These are phyloP conservation scores for Epichloe uncinata DNA, from an alignment of 2,329 filamentous ascomycete species.

Conservation along the genomic window DNA sequence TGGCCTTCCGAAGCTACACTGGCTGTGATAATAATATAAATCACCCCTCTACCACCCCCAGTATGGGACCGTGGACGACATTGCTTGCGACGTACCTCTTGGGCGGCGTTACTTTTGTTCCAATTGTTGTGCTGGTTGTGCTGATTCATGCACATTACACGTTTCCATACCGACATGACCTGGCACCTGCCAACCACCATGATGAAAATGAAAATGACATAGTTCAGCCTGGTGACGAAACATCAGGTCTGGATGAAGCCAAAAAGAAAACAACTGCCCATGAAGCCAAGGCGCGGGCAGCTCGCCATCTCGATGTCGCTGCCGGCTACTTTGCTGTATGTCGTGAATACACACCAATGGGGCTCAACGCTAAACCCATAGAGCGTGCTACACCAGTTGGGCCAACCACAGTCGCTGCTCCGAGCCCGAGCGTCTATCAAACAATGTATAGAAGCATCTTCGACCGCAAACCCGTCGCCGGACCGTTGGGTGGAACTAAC, in stretches of 20 bases:
- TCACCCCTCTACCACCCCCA: neutral
- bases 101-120: constrained; percentile 84
- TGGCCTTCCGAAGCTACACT: neutral
- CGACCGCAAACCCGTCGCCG: constrained; percentile 51
- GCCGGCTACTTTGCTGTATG: constrained; percentile 94
- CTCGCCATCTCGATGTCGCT: constrained; percentile 62
- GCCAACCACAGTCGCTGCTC: constrained; percentile 56
- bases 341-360: constrained; percentile 81
- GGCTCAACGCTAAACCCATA: constrained; percentile 83
- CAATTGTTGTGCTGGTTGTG: constrained; percentile 49
- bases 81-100: constrained; percentile 69
- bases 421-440: constrained; percentile 92
- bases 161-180: constrained; percentile 41
- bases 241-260: constrained; percentile 46
- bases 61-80: constrained; percentile 38
- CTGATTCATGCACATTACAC: constrained; percentile 56
- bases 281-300: constrained; percentile 40
- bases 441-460: constrained; percentile 96
- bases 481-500: constrained; percentile 34
- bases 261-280: constrained; percentile 41
- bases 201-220: constrained; percentile 26
- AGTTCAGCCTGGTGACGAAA: constrained; percentile 50
- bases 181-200: constrained; percentile 15
- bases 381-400: constrained; percentile 74
- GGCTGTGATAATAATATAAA: neutral